Conservation (phyloP, 495 filamentous ascomycete species). For the Xylaria sp. region DNA sequence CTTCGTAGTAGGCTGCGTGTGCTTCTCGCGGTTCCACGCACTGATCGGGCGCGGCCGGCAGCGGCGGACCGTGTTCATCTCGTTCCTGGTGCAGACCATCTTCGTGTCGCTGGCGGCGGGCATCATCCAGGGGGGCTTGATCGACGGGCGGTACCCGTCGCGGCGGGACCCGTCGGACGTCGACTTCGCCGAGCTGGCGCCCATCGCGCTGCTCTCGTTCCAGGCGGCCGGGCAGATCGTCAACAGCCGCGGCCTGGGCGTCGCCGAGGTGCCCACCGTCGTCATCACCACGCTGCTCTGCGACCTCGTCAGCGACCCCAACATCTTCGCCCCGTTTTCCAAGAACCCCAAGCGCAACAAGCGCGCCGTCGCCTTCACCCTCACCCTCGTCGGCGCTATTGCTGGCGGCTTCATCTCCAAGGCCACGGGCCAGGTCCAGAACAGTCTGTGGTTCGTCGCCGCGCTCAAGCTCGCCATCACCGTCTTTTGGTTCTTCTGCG, state of each 20-base stretch:
- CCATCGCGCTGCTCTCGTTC: slow-evolving; percentile 71
- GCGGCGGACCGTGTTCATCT: slow-evolving; percentile 61
- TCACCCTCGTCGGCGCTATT: slow-evolving; percentile 67
- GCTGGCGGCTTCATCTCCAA: slow-evolving; percentile 65
- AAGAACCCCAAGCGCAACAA: slow-evolving; percentile 71
- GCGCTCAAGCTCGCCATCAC: slow-evolving; percentile 35
- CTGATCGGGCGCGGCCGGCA: slow-evolving; percentile 42
- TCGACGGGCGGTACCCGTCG: slow-evolving; percentile 40
- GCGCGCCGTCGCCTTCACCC: slow-evolving; percentile 62
- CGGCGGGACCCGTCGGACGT: slow-evolving; percentile 35
- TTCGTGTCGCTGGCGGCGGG: slow-evolving; percentile 65
- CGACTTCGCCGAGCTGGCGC: slow-evolving; percentile 53
- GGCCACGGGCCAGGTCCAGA: slow-evolving; percentile 35
- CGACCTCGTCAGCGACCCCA: slow-evolving; percentile 69
- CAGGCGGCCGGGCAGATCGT: slow-evolving; percentile 76
- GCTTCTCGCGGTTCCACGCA: slow-evolving; percentile 38
- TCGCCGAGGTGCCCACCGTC: slow-evolving; percentile 74
- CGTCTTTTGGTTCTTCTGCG: slow-evolving; percentile 31
- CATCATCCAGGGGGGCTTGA: slow-evolving; percentile 53
- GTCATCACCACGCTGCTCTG: slow-evolving; percentile 76
- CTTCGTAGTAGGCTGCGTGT: slow-evolving; percentile 36
- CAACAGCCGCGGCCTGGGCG: slow-evolving; percentile 66
- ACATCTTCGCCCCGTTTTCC: slow-evolving; percentile 51
- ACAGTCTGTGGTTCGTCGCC: slow-evolving; percentile 40
- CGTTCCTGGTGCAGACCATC: slow-evolving; percentile 64